Percentiles rank a stretch among this genome's conserved stretches.
phyloP scores from a whole-genome alignment of 2,329 filamentous ascomycete species.

The Arachnopeziza araneosa region DNA sequence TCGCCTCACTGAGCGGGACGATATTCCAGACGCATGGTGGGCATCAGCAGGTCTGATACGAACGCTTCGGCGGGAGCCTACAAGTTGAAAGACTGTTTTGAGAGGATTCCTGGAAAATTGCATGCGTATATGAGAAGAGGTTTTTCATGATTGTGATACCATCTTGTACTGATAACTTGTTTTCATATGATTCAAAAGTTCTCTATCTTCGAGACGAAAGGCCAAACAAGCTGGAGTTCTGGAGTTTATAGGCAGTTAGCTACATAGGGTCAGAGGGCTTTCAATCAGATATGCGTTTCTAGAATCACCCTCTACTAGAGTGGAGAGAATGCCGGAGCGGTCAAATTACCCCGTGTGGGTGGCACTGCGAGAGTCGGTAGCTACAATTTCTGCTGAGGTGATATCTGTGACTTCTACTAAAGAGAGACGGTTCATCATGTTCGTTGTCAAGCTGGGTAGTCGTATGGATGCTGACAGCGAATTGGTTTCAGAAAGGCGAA shows the following conservation, averaged over 20 bases:
- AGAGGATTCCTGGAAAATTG: background rate
- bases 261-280: background rate
- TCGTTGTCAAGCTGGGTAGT: background rate
- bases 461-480: background rate
- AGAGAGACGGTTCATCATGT: background rate
- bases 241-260: background rate
- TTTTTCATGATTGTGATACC: slow-evolving; percentile 8
- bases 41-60: slow-evolving; percentile 61
- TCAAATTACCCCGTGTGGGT: too few species aligned
- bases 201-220: background rate
- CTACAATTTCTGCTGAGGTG: background rate
- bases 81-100: slow-evolving; percentile 6
- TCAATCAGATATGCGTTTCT: background rate
- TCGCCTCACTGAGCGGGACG: slow-evolving; percentile 61
- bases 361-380: too few species aligned
- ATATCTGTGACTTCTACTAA: background rate
- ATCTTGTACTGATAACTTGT: slow-evolving; percentile 11
- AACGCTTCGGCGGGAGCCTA: slow-evolving; percentile 40
- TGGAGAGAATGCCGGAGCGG: too few species aligned
- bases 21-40: slow-evolving; percentile 83
- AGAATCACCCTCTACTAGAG: background rate
- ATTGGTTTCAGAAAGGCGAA: background rate
- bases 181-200: slow-evolving; percentile 7
- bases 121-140: background rate
- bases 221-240: background rate